Conservation (phyloP, 495 filamentous ascomycete genomes). For the Podospora comata region DNA sequence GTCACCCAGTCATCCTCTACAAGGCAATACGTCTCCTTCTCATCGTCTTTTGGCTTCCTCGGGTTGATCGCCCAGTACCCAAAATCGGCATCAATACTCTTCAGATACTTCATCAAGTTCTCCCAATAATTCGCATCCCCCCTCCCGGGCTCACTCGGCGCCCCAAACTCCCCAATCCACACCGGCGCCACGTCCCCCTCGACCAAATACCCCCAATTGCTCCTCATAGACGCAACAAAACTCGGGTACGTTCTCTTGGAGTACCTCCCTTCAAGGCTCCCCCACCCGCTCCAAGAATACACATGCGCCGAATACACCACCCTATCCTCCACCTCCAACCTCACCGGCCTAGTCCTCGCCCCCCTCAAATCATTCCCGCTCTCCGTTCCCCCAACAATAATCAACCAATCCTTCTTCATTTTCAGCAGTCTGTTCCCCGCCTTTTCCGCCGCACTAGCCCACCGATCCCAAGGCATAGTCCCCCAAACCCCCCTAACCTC, state of each 20-base stretch:
- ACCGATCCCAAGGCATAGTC: constrained; percentile 56
- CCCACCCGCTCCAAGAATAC: constrained; percentile 62
- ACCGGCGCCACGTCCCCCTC: constrained; percentile 56
- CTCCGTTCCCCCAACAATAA: constrained; percentile 59
- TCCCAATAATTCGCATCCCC: constrained; percentile 59
- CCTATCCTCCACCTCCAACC: constrained; percentile 47
- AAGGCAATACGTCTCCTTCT: constrained; percentile 53
- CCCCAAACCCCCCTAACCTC: constrained; percentile 61
- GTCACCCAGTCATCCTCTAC: constrained; percentile 58
- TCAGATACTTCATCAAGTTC: constrained; percentile 54
- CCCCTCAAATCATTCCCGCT: constrained; percentile 56
- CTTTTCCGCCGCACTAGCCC: constrained; percentile 56
- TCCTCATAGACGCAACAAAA: constrained; percentile 55
- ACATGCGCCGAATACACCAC: constrained; percentile 63
- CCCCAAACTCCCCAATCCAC: constrained; percentile 61
- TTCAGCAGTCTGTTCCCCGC: constrained; percentile 53
- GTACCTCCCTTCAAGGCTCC: constrained; percentile 50
- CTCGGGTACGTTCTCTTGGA: constrained; percentile 51
- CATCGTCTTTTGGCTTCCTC: constrained; percentile 52
- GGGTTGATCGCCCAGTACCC: constrained; percentile 65
- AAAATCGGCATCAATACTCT: constrained; percentile 55
- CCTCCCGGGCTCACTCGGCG: constrained; percentile 42
- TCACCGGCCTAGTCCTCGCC: constrained; percentile 48
- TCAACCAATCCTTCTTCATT: constrained; percentile 58
- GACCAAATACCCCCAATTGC: constrained; percentile 60